Evolutionary conservation across 805 yeast genomes (phyloP), one percentile per base, ranked within the genome.

Genomic region (Candida easanensis): DNA sequence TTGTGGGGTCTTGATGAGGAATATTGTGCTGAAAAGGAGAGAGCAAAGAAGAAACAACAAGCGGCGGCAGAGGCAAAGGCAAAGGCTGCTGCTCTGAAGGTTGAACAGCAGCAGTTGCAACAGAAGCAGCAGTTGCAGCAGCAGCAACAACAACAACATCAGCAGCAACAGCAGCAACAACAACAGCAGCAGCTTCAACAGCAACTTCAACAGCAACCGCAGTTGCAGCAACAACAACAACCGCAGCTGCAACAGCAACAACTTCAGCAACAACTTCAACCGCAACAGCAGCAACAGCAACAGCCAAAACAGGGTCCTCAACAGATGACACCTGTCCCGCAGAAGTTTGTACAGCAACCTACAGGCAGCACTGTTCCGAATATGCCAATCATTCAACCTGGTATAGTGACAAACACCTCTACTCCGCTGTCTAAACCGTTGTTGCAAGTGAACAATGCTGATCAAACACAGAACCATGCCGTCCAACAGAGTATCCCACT

Each of bases 1-100:
- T 67, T 87, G 23, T 91, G 96, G 95, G 91, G 91, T 4, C 69
- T 93, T 31, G 96, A 93, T 65, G 95, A 88, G 48, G 84, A 80
- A 46, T 88, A 82, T 49, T 78, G 86, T 44, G 82, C 82, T 17
- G 97, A 89, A 54, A 79, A 86, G 63, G 97, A 90, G 58, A 79
- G 74, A 48, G 80, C 74, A 36, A 79, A 86, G 64, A 77, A 79
- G 61, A 78, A 77, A 40, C 84, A 80, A 60, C 77, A 80, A 42
- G 86, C 81, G 54, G 71, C 74, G 41, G 82, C 85, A 4, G 77
- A 81, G 33, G 77, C 82, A 4, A 72, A 69, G 56, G 80, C 81
- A 5, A 73, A 73, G 49, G 80, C 77, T 19, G 81, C 80, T 2
- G 78, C 77, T 18, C 46, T 72, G 33, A 72, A 69, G 46, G 65